Base-by-base conservation (phyloP, 108 stramenopile genomes). In the Skeletonema marinoi region DNA sequence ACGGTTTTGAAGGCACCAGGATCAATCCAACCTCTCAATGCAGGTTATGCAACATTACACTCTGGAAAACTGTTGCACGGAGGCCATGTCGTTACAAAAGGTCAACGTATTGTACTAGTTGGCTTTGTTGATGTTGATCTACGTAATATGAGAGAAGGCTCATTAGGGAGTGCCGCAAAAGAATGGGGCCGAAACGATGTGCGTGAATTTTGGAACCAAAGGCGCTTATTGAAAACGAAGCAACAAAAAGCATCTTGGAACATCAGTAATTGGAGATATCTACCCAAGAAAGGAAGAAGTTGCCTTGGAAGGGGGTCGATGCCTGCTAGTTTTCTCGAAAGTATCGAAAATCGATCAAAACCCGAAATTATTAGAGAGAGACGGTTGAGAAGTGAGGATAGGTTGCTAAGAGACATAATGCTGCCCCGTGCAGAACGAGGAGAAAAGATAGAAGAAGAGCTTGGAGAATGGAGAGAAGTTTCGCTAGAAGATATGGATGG, bases 151-250 rank as follows among this genome's bases (percentile, higher is more conserved):
- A 86, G 86, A 66, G 38, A 69, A 21, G 90, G 88, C 30, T 80
- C 67, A 25, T 62, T 91, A 61, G 66, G 62, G 13, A 38, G 68
- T 12, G 90, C 92, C 0, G 83, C 88, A 35, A 85, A 75, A 42
- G 89, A 91, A 51, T 93, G 75, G 74, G 92, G 92, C 33, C 70
- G 92, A 32, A 89, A 89, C 85, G 92, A 93, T 77, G 90, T 91
- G 10, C 84, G 88, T 4, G 46, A 21, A 14, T 83, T 75, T 75
- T 81, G 80, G 80, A 71, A 81, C 36, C 32, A 60, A 60, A 66
- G 58, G 51, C 92, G 89, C 11, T 48, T 85, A 25, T 25, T 25
- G 25, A 25, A 25, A 25, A 25, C 25, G 25, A 25, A 25, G 56
- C 32, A 14, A 3, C 39, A 73, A 50, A 46, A 66, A 62, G 76